phyloP scores from a whole-genome alignment of 139 green algal genomes.

The Chlorella sorokiniana region DNA sequence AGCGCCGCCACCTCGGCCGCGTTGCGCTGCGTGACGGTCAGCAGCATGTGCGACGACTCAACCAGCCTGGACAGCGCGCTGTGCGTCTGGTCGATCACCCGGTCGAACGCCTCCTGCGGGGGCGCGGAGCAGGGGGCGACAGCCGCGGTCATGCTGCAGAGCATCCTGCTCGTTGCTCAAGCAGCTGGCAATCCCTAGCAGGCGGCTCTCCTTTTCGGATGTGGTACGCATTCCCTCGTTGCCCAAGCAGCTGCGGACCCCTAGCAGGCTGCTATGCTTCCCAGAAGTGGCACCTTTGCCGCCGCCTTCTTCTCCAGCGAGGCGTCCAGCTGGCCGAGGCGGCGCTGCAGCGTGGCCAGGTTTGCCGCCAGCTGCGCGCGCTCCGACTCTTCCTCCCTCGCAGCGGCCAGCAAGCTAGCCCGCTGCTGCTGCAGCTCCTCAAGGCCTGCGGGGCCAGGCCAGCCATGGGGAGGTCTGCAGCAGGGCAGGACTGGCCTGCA shows the following conservation, averaged over 20 bases:
- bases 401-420: constrained; percentile 65
- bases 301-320: not conserved
- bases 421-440: constrained; percentile 82
- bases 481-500: too few species aligned
- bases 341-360: constrained; percentile 47
- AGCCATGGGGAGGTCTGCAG: too few species aligned
- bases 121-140: too few species aligned
- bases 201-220: too few species aligned
- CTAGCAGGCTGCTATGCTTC: not conserved
- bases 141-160: too few species aligned
- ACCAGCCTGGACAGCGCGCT: constrained; percentile 78
- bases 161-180: too few species aligned
- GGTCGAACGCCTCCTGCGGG: not conserved
- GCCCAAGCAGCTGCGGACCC: not conserved
- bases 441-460: constrained; percentile 59
- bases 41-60: constrained; percentile 76
- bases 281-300: too few species aligned
- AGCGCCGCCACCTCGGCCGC: constrained; percentile 15
- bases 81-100: constrained; percentile 62
- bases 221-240: not conserved
- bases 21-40: constrained; percentile 74
- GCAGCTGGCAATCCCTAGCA: too few species aligned
- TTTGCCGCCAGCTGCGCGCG: constrained; percentile 73
- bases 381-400: constrained; percentile 73
- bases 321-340: not conserved